phyloP scores from a whole-genome alignment of 148 eudicot species.

The Polygonum maritimum region DNA sequence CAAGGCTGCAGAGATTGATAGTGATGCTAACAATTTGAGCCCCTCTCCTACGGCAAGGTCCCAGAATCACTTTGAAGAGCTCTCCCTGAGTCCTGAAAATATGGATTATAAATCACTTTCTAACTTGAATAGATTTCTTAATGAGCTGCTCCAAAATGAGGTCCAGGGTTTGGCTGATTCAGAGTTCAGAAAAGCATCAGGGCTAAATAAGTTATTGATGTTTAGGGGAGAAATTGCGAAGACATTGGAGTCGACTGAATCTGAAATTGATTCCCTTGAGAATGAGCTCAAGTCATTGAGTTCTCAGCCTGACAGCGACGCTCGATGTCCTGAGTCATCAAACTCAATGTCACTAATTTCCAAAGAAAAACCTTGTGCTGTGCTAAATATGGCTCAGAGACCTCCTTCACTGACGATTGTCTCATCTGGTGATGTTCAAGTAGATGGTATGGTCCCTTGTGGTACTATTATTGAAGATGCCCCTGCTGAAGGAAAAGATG shows the following conservation, averaged over 20 bases:
- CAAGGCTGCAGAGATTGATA: constrained; percentile 27
- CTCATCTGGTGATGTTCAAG: constrained; percentile 27
- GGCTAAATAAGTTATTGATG: constrained; percentile 48
- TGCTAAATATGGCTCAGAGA: constrained; percentile 19
- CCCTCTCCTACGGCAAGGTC: constrained; percentile 33
- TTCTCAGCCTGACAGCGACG: constrained; percentile 18
- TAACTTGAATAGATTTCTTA: constrained; percentile 43
- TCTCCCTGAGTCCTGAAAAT: constrained; percentile 36
- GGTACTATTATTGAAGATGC: constrained; percentile 21
- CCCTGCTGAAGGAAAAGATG: constrained; percentile 25
- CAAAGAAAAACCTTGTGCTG: constrained; percentile 27
- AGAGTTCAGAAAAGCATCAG: constrained; percentile 38
- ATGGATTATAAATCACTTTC: constrained; percentile 31
- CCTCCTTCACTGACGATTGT: constrained; percentile 34
- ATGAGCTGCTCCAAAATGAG: constrained; percentile 40
- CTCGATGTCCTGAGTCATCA: constrained; percentile 28
- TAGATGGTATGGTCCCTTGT: constrained; percentile 23
- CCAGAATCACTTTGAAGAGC: constrained; percentile 34
- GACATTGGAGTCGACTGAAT: constrained; percentile 64
- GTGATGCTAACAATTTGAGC: constrained; percentile 36
- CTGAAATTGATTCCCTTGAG: constrained; percentile 80
- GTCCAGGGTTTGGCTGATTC: constrained; percentile 37
- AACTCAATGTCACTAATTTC: constrained; percentile 22
- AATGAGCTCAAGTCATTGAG: constrained; percentile 52
- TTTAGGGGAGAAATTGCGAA: constrained; percentile 57